A percentile compares a stretch with the other conserved stretches of the same genome.
phyloP scores from a whole-genome alignment of 176 grass and related monocot genomes.

The Pontederia crassipes region DNA sequence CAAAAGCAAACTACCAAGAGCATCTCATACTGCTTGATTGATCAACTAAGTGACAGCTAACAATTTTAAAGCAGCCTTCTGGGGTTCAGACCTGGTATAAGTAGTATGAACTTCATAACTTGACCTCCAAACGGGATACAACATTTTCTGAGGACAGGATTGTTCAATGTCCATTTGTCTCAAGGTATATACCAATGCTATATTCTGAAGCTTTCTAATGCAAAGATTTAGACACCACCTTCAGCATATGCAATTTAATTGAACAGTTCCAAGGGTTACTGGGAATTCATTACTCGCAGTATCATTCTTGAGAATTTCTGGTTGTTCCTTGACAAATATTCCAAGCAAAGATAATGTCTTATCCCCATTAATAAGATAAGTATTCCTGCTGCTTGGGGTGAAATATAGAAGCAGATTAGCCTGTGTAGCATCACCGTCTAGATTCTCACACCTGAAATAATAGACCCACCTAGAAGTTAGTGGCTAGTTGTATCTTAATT shows the following conservation, averaged over 20 bases:
- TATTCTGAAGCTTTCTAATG: conserved; percentile 81
- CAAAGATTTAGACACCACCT: conserved; percentile 89
- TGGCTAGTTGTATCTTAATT: not conserved
- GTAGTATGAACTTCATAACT: not conserved
- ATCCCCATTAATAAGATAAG: conserved; percentile 82
- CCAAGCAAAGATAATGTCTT: conserved; percentile 89
- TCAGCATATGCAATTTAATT: conserved; percentile 98
- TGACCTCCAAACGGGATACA: conserved; percentile 34
- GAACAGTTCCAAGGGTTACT: conserved; percentile 59
- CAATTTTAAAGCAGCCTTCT: conserved; percentile 57
- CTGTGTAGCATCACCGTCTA: conserved; percentile 86
- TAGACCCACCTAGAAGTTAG: conserved; percentile 27
- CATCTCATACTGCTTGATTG: conserved; percentile 89
- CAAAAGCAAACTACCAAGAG: conserved; percentile 75
- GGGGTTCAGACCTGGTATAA: conserved; percentile 33
- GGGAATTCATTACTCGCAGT: conserved; percentile 26
- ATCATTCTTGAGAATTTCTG: conserved; percentile 42
- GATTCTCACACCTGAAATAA: conserved; percentile 80
- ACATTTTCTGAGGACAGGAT: conserved; percentile 57
- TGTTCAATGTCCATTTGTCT: conserved; percentile 89
- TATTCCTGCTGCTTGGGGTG: conserved; percentile 38
- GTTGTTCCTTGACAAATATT: conserved; percentile 74
- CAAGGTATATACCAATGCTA: conserved; percentile 89
- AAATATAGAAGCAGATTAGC: conserved; percentile 61
- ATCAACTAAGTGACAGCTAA: conserved; percentile 63